These are phyloP conservation scores for Chalaropsis thielavioides DNA, from an alignment of 2,329 filamentous ascomycete genomes.

Conservation along the genomic window DNA sequence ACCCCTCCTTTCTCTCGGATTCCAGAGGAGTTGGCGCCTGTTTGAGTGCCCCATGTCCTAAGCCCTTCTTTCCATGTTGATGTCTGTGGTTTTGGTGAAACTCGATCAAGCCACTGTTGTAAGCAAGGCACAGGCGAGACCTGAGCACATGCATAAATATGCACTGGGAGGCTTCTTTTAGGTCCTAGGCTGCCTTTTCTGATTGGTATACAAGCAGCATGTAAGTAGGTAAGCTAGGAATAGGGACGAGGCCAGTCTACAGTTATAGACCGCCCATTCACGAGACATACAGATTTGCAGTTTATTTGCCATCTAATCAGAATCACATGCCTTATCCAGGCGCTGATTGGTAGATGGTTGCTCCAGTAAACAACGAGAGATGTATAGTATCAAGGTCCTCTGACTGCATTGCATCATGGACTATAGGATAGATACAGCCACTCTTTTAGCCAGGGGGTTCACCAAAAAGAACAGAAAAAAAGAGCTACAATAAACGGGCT, in stretches of 20 bases:
- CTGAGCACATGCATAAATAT: not conserved
- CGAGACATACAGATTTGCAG: too few relatives aligned
- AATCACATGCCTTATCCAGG: not conserved
- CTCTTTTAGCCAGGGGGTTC: too few relatives aligned
- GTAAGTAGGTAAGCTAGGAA: not conserved
- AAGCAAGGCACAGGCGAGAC: not conserved
- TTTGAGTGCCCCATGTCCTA: too few relatives aligned
- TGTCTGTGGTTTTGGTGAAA: not conserved
- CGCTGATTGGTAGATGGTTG: not conserved
- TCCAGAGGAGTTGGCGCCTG: too few relatives aligned
- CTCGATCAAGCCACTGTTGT: not conserved
- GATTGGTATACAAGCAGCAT: too few relatives aligned
- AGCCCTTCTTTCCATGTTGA: too few relatives aligned
- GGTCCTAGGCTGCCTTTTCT: not conserved
- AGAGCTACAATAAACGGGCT: too few relatives aligned
- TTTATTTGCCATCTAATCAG: not conserved
- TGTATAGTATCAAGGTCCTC: not conserved
- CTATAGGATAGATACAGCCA: too few relatives aligned
- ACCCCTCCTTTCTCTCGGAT: too few relatives aligned
- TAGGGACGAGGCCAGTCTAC: not conserved
- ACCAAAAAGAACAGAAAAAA: too few relatives aligned
- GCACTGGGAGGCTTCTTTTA: not conserved
- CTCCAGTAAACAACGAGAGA: not conserved
- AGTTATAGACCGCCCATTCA: too few relatives aligned
- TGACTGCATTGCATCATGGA: too few relatives aligned